Percentiles rank a stretch among this genome's conserved stretches.
phyloP scores from a whole-genome alignment of 2,329 filamentous ascomycete species.

The Hortaea sp. region DNA sequence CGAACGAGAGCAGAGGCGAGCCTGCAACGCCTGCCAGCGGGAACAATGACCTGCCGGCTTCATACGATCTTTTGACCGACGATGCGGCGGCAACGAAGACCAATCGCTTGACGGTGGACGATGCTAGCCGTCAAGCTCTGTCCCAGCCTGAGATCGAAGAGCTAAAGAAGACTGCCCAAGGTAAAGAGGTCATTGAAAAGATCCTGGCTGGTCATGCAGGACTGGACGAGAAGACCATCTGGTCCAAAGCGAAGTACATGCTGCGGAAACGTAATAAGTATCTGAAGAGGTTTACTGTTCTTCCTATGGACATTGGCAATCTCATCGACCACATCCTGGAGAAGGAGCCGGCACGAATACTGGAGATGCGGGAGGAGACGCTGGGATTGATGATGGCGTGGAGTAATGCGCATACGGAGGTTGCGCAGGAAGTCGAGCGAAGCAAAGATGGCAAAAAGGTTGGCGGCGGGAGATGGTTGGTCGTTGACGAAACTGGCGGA shows the following conservation, averaged over 20 bases:
- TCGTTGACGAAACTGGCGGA: slow-evolving; percentile 80
- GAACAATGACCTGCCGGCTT: slow-evolving; percentile 18
- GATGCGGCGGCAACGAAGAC: slow-evolving; percentile 43
- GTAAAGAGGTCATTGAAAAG: slow-evolving; percentile 85
- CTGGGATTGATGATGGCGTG: slow-evolving; percentile 75
- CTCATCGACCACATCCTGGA: slow-evolving; percentile 70
- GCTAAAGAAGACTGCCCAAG: slow-evolving; percentile 60
- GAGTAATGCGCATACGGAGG: slow-evolving; percentile 77
- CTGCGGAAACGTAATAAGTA: slow-evolving; percentile 91
- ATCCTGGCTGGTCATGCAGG: slow-evolving; percentile 81
- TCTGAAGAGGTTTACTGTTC: slow-evolving; percentile 71
- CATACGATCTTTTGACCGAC: slow-evolving; percentile 35
- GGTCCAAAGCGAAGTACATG: slow-evolving; percentile 92
- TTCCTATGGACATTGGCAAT: slow-evolving; percentile 70
- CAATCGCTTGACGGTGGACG: slow-evolving; percentile 54
- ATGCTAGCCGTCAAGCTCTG: slow-evolving; percentile 62
- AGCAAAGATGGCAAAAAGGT: slow-evolving; percentile 20
- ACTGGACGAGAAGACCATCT: slow-evolving; percentile 87
- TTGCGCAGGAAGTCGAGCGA: slow-evolving; percentile 18
- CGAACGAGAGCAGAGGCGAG: slow-evolving; percentile 25
- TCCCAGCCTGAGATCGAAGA: slow-evolving; percentile 61
- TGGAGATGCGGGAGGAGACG: slow-evolving; percentile 80
- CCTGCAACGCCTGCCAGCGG: slow-evolving; percentile 10
- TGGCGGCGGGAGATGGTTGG: slow-evolving; percentile 59
- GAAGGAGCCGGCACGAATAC: slow-evolving; percentile 66